Base-by-base conservation (phyloP, 1,139 yeast genomes). In the Yamadazyma diddensiae region DNA sequence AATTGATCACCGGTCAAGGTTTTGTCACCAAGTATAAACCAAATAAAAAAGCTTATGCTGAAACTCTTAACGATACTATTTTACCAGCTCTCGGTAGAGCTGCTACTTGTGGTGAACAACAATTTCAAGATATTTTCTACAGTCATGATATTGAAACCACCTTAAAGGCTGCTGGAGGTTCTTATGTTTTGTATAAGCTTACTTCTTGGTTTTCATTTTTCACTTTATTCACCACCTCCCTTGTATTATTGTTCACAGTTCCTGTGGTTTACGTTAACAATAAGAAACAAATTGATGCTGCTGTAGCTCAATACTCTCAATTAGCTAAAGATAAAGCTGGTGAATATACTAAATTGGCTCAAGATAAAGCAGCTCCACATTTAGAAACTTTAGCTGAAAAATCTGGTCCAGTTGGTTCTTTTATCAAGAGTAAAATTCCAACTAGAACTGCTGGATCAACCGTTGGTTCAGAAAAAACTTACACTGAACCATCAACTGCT, bases 201-300 rank as follows among this genome's bases (percentile, higher is more conserved):
- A 84, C 95, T 45, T 79, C 86, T 25, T 70, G 79, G 75, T 69
- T 90, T 56, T 77, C 95, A 15, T 59, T 90, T 39, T 84, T 82
- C 74, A 69, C 82, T 24, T 63, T 90, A 49, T 52, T 78, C 26
- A 64, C 83, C 45, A 52, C 74, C 31, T 59, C 76, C 28, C 77
- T 83, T 35, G 60, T 86, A 33, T 57, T 70, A 21, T 73, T 84
- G 14, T 92, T 92, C 72, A 65, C 94, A 29, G 63, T 77, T 31
- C 97, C 98, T 39, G 77, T 76, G 21, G 52, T 84, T 44, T 92
- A 90, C 69, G 63, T 73, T 46, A 73, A 71, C 47, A 80, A 85
- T 74, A 81, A 87, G 71, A 71, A 71, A 52, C 83, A 84, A 65
- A 83, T 92, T 57, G 95, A 90, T 62, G 79, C 81, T 33, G 76